These are phyloP conservation scores for Leccinum subtestaceum DNA, from an alignment of 768 basidiomycete genomes.

Conservation along the genomic window DNA sequence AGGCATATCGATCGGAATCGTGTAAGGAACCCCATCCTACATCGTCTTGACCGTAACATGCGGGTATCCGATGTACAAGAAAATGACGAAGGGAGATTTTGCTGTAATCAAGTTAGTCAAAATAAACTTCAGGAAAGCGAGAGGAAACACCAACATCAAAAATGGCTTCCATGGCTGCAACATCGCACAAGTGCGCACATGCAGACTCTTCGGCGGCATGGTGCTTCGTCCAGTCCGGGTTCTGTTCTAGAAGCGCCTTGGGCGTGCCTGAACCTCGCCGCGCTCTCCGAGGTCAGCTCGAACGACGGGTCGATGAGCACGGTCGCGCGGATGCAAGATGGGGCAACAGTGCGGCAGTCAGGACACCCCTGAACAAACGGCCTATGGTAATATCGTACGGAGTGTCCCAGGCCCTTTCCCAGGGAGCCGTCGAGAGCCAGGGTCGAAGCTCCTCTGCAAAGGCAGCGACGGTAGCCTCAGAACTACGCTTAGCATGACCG, in stretches of 20 bases:
- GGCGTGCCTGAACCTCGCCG: neutral
- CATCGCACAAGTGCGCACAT: neutral
- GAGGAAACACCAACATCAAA: constrained; percentile 9
- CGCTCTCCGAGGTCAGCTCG: neutral
- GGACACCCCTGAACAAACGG: constrained; percentile 15
- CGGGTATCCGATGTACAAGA: constrained; percentile 4
- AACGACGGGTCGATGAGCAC: constrained; percentile 20
- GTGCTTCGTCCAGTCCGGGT: neutral
- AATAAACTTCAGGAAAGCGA: neutral
- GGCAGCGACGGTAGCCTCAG: constrained; percentile 15
- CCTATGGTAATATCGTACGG: constrained; percentile 15
- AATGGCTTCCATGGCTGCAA: constrained; percentile 5
- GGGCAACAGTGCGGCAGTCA: constrained; percentile 13
- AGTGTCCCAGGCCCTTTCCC: neutral
- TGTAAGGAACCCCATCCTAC: constrained; percentile 10
- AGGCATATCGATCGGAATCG: constrained; percentile 12
- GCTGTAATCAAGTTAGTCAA: constrained; percentile 5
- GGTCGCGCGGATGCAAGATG: constrained; percentile 9
- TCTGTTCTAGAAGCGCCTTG: neutral
- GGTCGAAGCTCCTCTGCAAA: constrained; percentile 13
- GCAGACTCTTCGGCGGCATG: neutral
- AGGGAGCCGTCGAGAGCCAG: constrained; percentile 3
- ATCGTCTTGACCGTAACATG: constrained; percentile 2
- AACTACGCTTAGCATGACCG: constrained; percentile 2
- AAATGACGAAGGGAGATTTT: constrained; percentile 22